Evolutionary conservation across 177 flowering plant species (phyloP), one percentile per base, ranked within the genome.

Genomic region (Tripterygium wilfordii): DNA sequence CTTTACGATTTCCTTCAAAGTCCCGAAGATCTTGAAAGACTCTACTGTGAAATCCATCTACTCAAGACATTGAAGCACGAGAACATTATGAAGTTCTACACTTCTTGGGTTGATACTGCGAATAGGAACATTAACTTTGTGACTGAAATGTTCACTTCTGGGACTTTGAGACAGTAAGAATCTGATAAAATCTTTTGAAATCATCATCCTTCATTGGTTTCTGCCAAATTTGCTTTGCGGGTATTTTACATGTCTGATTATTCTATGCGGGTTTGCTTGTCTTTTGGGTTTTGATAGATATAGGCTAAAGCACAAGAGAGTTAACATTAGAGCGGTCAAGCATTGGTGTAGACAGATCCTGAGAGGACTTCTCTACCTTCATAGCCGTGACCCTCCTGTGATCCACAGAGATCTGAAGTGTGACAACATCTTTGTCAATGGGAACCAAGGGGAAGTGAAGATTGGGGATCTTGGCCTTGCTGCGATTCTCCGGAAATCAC

Each of bases 71-170:
- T 82, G 46, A 79, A 82, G 58, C 85, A 79, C 63, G 55, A 51
- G 36, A 79, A 82, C 63, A 82, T 82, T 30, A 79, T 82, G 85
- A 82, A 82, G 58, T 75, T 79, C 54, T 77, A 74, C 42, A 61
- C 79, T 36, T 82, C 85, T n/a, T 82, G 85, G 85, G 85, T 82
- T 44, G 83, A 82, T 51, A 66, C 70, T 30, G 67, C 83, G 1
- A 76, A 71, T 40, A 63, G 82, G 57, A 79, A 79, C 65, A 77
- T 82, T 62, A 82, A 79, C 49, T 79, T 82, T 53, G 75, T 82
- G 8, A 82, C 89, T 35, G 89, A 82, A 47, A 68, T 82, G 83
- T 79, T 82, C 75, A 79, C 85, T 56, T 82, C 89, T 42, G 89
- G 89, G 27, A 79, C 89, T 42, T 65, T 79, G 12, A 77, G 77